These are phyloP conservation scores for Sistotremastrum niveocremeum DNA, from an alignment of 768 basidiomycete species.

Conservation along the genomic window DNA sequence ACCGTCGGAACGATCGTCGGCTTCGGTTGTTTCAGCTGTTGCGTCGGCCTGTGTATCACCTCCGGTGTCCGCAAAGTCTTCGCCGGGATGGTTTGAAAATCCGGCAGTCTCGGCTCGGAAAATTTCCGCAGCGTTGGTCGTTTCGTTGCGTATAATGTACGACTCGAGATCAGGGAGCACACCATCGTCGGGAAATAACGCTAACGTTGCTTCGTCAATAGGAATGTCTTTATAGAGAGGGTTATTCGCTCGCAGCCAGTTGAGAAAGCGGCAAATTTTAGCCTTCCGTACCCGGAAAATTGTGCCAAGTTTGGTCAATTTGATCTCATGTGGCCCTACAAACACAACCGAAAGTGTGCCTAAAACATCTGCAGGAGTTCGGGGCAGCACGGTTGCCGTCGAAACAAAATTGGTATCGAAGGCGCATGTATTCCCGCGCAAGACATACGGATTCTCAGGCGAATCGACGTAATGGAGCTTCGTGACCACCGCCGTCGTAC, in stretches of 20 bases:
- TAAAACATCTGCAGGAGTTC: constrained; percentile 14
- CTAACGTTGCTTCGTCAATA: too few species aligned
- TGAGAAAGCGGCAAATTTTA: constrained; percentile 14
- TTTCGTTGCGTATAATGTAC: too few species aligned
- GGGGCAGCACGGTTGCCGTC: constrained; percentile 15
- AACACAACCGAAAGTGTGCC: constrained; percentile 17
- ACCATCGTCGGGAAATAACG: too few species aligned
- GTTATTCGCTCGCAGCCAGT: constrained; percentile 14
- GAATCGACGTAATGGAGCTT: constrained; percentile 14
- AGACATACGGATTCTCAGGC: too few species aligned
- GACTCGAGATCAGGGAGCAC: too few species aligned
- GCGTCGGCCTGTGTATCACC: too few species aligned
- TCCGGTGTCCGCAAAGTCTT: too few species aligned
- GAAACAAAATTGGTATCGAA: constrained; percentile 21
- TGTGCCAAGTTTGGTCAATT: constrained; percentile 4
- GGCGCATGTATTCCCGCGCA: constrained; percentile 23
- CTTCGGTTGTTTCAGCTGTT: too few species aligned
- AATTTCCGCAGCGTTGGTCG: too few species aligned
- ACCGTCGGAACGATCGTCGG: too few species aligned
- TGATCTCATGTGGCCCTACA: constrained; percentile 14
- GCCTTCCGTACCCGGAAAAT: constrained; percentile 13
- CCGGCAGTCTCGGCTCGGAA: too few species aligned
- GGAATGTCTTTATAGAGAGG: constrained; percentile 9
- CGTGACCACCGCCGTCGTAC: constrained; percentile 16
- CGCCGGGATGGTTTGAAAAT: too few species aligned